These are phyloP conservation scores for Ecytonucleospora hepatopenaei DNA, from an alignment of 371 early-diverging fungal genomes.

Conservation along the genomic window DNA sequence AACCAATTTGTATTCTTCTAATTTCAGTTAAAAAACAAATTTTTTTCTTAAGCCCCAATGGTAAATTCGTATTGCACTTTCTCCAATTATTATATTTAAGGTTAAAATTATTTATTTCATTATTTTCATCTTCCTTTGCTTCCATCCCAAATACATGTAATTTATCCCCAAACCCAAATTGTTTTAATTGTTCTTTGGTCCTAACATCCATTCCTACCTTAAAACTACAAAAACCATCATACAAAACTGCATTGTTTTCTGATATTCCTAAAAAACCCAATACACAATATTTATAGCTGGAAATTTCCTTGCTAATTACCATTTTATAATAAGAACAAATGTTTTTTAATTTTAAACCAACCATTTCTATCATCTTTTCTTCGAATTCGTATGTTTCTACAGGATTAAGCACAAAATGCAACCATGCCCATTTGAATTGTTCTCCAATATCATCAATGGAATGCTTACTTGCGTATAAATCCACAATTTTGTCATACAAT, in stretches of 20 bases:
- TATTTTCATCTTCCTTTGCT: slow-evolving; percentile 11
- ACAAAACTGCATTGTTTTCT: slow-evolving; percentile 29
- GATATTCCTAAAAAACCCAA: slow-evolving; percentile 45
- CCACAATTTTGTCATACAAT: slow-evolving; percentile 17
- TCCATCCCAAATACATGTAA: slow-evolving; percentile 46
- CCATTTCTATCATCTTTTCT: slow-evolving; percentile 21
- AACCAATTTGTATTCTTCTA: slow-evolving; percentile 17
- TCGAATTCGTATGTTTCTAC: background rate
- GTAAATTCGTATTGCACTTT: background rate
- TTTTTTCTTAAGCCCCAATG: slow-evolving; percentile 43
- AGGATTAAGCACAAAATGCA: slow-evolving; percentile 26
- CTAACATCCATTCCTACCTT: slow-evolving; percentile 16
- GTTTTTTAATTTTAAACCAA: slow-evolving; percentile 19
- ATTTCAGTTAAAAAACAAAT: slow-evolving; percentile 31
- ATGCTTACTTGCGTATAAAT: slow-evolving; percentile 26
- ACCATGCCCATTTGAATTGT: slow-evolving; percentile 50
- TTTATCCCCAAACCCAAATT: slow-evolving; percentile 19
- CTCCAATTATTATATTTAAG: slow-evolving; percentile 23
- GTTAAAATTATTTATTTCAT: slow-evolving; percentile 20
- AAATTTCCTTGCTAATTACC: slow-evolving; percentile 52
- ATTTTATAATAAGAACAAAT: slow-evolving; percentile 48
- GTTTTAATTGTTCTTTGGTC: slow-evolving; percentile 15
- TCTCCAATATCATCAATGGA: slow-evolving; percentile 19
- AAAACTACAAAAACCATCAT: slow-evolving; percentile 47
- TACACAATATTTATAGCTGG: slow-evolving; percentile 49